Evolutionary conservation across 1,284 basidiomycete genomes (phyloP), one percentile per base, ranked within the genome.

Genomic region (Cryptococcus sp.): DNA sequence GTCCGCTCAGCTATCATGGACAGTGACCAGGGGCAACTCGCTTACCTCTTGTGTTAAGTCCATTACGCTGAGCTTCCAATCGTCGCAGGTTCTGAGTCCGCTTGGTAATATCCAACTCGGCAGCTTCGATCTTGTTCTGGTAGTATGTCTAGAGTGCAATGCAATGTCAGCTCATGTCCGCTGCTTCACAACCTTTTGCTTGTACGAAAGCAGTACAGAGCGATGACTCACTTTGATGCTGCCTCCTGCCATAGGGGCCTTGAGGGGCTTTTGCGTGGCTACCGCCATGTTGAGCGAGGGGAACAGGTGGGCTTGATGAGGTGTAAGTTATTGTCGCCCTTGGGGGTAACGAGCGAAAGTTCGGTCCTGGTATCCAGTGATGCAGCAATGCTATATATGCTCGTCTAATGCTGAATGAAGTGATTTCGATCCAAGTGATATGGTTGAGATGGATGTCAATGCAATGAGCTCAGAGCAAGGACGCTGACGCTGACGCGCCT

Each of bases 31-130:
- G 44, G 16, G 25, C 20, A 22, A 49, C 16, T 39, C 20, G 77
- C 84, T 65, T 65, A 90, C 93, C 93, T 82, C 93, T 83, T 19
- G 93, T 93, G 78, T 99, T 98, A 65, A 99, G 81, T 7, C 94
- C 90, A 84, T 98, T 98, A 64, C 94, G 84, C 79, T 98, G 95
- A 5, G 95, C 95, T 80, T 98, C 95, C 67, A 99, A 81, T 64
- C 95, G 90, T 49, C 95, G 84, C 56, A 99, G 79, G 80, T 98
- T 98, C 81, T 97, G 94, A 0, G 94, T 97, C 80, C 94, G 95
- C 80, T 92, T 88, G 78, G 95, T 96, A 70, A 97, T 97, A 48
- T 89, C 84, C 48, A 96, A 84, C 74, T 97, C 93, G 10, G 93
- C 88, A 13, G 89, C 84, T 74, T 97, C 93, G 49, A 97, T 97